These are phyloP conservation scores for Sugiyamaella smithiae DNA, from an alignment of 805 yeast species.

Conservation along the genomic window DNA sequence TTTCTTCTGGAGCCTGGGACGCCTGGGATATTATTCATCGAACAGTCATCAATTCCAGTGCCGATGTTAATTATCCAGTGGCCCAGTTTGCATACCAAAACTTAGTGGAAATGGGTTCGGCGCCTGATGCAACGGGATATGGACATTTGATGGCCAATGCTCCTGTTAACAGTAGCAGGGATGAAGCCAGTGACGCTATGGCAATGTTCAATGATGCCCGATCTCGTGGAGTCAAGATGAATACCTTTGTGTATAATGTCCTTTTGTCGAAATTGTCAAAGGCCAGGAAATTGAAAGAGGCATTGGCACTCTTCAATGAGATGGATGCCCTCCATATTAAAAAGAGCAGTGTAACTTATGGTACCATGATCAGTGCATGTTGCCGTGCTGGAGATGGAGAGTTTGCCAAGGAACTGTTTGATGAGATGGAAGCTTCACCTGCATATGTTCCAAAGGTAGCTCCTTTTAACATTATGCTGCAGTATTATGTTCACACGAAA, in stretches of 20 bases:
- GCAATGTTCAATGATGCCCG: constrained; percentile 34
- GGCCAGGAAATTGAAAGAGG: constrained; percentile 36
- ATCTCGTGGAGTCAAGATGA: constrained; percentile 28
- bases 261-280: constrained; percentile 36
- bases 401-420: constrained; percentile 33
- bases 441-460: constrained; percentile 33
- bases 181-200: constrained; percentile 35
- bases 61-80: constrained; percentile 24
- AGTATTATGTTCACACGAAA: constrained; percentile 35
- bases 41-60: constrained; percentile 26
- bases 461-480: constrained; percentile 40
- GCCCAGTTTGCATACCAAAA: constrained; percentile 30
- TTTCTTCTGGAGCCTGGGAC: constrained; percentile 22
- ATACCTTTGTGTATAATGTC: constrained; percentile 37
- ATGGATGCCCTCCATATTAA: constrained; percentile 30
- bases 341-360: constrained; percentile 36
- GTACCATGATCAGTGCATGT: constrained; percentile 39
- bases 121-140: constrained; percentile 37
- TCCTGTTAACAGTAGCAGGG: constrained; percentile 26
- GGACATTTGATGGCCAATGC: constrained; percentile 33
- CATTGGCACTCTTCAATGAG: constrained; percentile 30
- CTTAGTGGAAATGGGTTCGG: constrained; percentile 29
- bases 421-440: constrained; percentile 35
- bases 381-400: constrained; percentile 36
- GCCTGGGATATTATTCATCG: constrained; percentile 32